These are phyloP conservation scores for Flagelloscypha sp. DNA, from an alignment of 768 basidiomycete genomes.

Conservation along the genomic window DNA sequence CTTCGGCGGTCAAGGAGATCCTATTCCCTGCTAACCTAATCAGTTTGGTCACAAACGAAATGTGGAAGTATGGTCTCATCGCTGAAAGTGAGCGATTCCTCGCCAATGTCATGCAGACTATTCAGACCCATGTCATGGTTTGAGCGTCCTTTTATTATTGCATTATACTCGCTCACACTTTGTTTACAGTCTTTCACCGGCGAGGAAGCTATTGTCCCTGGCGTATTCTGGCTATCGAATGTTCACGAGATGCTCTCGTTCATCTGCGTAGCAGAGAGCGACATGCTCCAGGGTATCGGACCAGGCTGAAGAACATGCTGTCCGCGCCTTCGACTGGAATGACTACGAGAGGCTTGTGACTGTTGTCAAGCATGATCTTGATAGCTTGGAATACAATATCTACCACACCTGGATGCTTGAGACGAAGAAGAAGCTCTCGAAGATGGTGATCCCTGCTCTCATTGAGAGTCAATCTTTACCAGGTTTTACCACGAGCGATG, in stretches of 20 bases:
- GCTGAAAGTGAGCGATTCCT: conserved; percentile 95
- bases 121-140: conserved; percentile 97
- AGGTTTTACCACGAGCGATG: conserved; percentile 94
- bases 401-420: conserved; percentile 99
- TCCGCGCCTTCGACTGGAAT: conserved; percentile 92
- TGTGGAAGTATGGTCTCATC: conserved; percentile 99
- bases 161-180: conserved; percentile 8
- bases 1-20: conserved; percentile 94
- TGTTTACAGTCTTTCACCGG: conserved; percentile 68
- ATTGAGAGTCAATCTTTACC: conserved; percentile 97
- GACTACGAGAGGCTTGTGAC: conserved; percentile 94
- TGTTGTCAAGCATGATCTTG: conserved; percentile 98
- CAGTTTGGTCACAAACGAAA: conserved; percentile 96
- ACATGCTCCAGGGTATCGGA: conserved; percentile 96
- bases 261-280: conserved; percentile 97
- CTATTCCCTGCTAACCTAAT: conserved; percentile 98
- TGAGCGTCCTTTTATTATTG: conserved; percentile 21
- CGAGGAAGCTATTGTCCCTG: conserved; percentile 93
- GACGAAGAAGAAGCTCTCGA: conserved; percentile 89
- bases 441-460: conserved; percentile 98
- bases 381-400: conserved; percentile 98
- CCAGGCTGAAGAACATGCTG: conserved; percentile 89
- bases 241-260: conserved; percentile 99
- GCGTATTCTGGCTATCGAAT: conserved; percentile 99
- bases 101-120: conserved; percentile 97